Base-by-base conservation (phyloP, 2,329 filamentous ascomycete genomes). In the Fusarium globosum region DNA sequence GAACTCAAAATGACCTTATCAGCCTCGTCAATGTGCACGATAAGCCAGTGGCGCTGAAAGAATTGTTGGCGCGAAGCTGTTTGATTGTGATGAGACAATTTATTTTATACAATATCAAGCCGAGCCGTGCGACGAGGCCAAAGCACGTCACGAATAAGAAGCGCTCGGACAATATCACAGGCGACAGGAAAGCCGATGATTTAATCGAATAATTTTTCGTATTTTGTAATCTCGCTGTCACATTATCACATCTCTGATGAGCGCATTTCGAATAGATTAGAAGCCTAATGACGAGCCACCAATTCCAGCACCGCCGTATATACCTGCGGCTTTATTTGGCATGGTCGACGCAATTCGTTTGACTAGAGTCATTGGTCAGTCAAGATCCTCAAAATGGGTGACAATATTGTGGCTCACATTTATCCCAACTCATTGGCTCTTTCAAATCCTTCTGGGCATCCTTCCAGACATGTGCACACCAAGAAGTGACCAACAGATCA, bases 391-490 rank as follows among this genome's bases (percentile, higher is more conserved):
- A 13, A 7, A 18, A 30, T 42, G 1, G 35, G 4, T 9, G n/a
- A 13, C 33, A 51, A 28, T 28, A 13, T 49, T 38, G 16, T 23
- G 15, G 41, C 75, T 49, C 62, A 79, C 79, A 75, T 12, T 76
- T 73, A 9, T 75, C 61, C 78, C 79, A 79, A 9, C 65, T 72
- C 51, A 77, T 52, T 2, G 75, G 64, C 18, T 77, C 71, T n/a
- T 72, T 73, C 21, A 71, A 48, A n/a, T 79, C 73, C 7, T 68
- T 71, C 43, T 70, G 62, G 0, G 77, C 73, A 51, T 79, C 75
- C 16, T 72, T 77, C 79, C 78, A 81, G 7, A 80, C 28, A 9
- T 79, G 65, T 6, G 78, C 77, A 56, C 76, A 76, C 79, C 79
- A 81, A 14, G 78, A 78, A 2, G 78, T 62, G 1, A 81, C 78